Evolutionary conservation across 306 rosid genomes (phyloP), one percentile per base, ranked within the genome.

Genomic region (Cyclanthera cordifolia): DNA sequence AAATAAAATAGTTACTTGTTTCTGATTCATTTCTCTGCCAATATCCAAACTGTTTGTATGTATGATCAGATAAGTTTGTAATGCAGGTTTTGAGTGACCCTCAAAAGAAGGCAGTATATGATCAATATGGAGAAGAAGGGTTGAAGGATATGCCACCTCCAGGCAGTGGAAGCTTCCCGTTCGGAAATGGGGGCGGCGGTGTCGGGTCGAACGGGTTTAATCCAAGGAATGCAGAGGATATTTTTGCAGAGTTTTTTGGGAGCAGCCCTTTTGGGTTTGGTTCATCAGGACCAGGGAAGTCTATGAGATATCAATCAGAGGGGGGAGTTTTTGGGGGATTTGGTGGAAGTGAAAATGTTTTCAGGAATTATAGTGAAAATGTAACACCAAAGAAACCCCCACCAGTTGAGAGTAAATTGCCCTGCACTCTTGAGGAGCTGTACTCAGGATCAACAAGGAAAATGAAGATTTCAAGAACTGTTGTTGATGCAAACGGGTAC

Each of bases 231-330:
- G 99, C 97, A 49, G 95, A 90, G 87, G 99, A 94, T 58, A 94
- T 94, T 1, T 94, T 94, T 78, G 91, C 96, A 41, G 99, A 94
- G 68, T 94, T 94, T 81, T 94, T 93, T 79, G 99, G 95, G 52
- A 88, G 86, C 63, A 94, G 88, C 73, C 99, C 99, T 49, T 90
- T 90, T 17, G 89, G 91, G 63, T 93, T 87, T 75, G 87, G 95
- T 24, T 84, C 94, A 70, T 82, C 91, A 8, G 87, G 94, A 47
- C 79, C 80, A 21, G 96, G 88, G n/a, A 87, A 81, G 56, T 87
- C 99, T 13, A 76, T 4, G 82, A 90, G 95, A 67, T 90, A 81
- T 34, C 79, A 77, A 0, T 83, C 99, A 3, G 94, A 93, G 21
- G 86, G 84, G 17, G 86, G 84, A 19, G 64, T 49, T 4, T 88